Evolutionary conservation across 164 flowering plant genomes (phyloP).

Genomic region (Chimonanthus salicifolius): DNA sequence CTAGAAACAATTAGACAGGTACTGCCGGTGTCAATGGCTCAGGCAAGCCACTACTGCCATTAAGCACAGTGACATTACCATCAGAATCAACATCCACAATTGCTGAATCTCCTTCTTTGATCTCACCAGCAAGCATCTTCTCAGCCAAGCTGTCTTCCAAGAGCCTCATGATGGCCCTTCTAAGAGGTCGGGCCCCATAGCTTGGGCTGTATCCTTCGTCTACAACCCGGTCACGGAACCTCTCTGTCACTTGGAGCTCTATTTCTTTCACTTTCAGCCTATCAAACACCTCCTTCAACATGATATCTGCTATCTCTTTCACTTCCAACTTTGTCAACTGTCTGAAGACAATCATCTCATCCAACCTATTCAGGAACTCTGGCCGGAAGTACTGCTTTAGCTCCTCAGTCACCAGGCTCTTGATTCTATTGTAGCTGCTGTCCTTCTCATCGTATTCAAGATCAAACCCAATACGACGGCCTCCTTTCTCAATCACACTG

Average conservation of each 20-base stretch:
- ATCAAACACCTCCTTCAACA: slow-evolving; percentile 73
- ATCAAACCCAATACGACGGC: slow-evolving; percentile 64
- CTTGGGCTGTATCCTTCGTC: slow-evolving; percentile 85
- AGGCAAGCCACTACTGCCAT: slow-evolving; percentile 53
- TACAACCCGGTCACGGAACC: slow-evolving; percentile 66
- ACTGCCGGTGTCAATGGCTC: slow-evolving; percentile 39
- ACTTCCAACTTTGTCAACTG: slow-evolving; percentile 80
- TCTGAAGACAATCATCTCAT: slow-evolving; percentile 86
- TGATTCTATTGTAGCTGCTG: slow-evolving; percentile 72
- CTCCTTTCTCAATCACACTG: slow-evolving; percentile 80
- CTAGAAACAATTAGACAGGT: slow-evolving; percentile 11
- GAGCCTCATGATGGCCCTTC: slow-evolving; percentile 85
- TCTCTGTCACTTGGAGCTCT: slow-evolving; percentile 75
- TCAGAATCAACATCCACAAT: slow-evolving; percentile 77
- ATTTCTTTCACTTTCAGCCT: slow-evolving; percentile 57
- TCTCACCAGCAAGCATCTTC: slow-evolving; percentile 78
- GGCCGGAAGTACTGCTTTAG: slow-evolving; percentile 78
- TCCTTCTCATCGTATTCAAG: slow-evolving; percentile 70
- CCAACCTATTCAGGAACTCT: slow-evolving; percentile 80
- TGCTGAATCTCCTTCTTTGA: slow-evolving; percentile 81
- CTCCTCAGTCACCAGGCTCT: slow-evolving; percentile 78
- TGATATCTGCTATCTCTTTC: slow-evolving; percentile 74
- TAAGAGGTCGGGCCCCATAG: slow-evolving; percentile 79
- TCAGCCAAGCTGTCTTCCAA: slow-evolving; percentile 84
- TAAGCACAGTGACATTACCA: slow-evolving; percentile 68